Evolutionary conservation across 2,329 filamentous ascomycete species (phyloP).

Genomic region (Talaromyces pinophilus): DNA sequence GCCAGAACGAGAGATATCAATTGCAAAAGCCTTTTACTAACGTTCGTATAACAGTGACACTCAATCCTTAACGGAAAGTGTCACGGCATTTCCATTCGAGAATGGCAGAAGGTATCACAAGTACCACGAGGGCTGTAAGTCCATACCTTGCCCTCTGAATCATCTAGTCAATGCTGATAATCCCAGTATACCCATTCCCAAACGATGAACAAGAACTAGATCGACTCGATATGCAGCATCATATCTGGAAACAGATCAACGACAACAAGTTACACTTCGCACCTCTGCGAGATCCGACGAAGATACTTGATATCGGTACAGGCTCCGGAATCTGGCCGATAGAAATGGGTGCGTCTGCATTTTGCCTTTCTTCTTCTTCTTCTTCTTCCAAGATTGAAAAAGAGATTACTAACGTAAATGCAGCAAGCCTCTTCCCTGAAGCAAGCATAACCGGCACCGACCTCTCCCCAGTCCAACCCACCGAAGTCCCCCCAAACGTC

Average conservation of each 20-base stretch:
- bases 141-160: not conserved
- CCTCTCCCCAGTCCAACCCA: constrained; percentile 67
- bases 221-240: constrained; percentile 58
- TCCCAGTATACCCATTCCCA: constrained; percentile 47
- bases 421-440: constrained; percentile 53
- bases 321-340: constrained; percentile 70
- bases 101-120: constrained; percentile 48
- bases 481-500: constrained; percentile 69
- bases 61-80: constrained; percentile 45
- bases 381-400: too few relatives aligned
- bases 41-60: constrained; percentile 38
- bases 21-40: not conserved
- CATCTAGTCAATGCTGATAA: constrained; percentile 6
- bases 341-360: constrained; percentile 55
- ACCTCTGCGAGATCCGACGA: constrained; percentile 48
- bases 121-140: constrained; percentile 48
- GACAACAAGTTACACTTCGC: constrained; percentile 50
- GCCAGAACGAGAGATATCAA: not conserved
- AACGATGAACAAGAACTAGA: constrained; percentile 59
- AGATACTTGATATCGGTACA: constrained; percentile 60
- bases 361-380: too few relatives aligned
- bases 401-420: not conserved
- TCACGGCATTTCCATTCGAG: constrained; percentile 46
- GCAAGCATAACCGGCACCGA: constrained; percentile 64
- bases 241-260: constrained; percentile 54